Percentiles rank a stretch among this genome's conserved stretches.
These are phyloP conservation scores for Russula compacta DNA, from an alignment of 768 basidiomycete species.

Conservation along the genomic window DNA sequence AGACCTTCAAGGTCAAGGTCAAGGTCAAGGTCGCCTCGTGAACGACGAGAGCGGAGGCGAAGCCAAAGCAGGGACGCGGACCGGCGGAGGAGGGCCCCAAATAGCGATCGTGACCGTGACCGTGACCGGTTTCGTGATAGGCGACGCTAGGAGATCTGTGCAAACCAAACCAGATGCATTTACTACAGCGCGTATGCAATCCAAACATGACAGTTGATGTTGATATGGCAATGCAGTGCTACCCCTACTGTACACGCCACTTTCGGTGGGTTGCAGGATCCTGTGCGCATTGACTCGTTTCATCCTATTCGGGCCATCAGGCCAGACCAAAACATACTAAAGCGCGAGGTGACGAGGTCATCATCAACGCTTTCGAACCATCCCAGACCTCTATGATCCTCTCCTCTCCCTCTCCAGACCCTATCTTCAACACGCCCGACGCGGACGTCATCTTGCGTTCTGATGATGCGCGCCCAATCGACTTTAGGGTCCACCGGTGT, in stretches of 20 bases:
- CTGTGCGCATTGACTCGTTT: slow-evolving; percentile 3
- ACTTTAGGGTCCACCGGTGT: slow-evolving; percentile 54
- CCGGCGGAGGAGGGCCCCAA: not conserved
- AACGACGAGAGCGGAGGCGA: slow-evolving; percentile 41
- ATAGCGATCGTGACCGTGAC: slow-evolving; percentile 9
- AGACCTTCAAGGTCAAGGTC: slow-evolving; percentile 26
- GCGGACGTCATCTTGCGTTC: slow-evolving; percentile 49
- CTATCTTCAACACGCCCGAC: slow-evolving; percentile 35
- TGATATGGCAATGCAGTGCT: slow-evolving; percentile 4
- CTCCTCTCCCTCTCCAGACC: slow-evolving; percentile 9
- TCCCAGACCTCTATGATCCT: not conserved
- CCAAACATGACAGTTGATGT: slow-evolving; percentile 4
- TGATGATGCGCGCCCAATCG: slow-evolving; percentile 26
- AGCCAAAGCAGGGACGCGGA: slow-evolving; percentile 30
- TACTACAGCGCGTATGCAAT: not conserved
- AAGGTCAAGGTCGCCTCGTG: slow-evolving; percentile 10
- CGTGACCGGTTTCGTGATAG: not conserved
- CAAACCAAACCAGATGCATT: not conserved
- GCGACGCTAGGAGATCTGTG: slow-evolving; percentile 1
- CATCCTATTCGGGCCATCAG: not conserved
- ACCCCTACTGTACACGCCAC: not conserved
- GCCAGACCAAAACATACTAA: slow-evolving; percentile 3
- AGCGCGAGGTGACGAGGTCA: not conserved
- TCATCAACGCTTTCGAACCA: not conserved
- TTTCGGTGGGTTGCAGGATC: not conserved